These are phyloP conservation scores for Karstenula rhodostoma DNA, from an alignment of 2,329 filamentous ascomycete species.

Conservation along the genomic window DNA sequence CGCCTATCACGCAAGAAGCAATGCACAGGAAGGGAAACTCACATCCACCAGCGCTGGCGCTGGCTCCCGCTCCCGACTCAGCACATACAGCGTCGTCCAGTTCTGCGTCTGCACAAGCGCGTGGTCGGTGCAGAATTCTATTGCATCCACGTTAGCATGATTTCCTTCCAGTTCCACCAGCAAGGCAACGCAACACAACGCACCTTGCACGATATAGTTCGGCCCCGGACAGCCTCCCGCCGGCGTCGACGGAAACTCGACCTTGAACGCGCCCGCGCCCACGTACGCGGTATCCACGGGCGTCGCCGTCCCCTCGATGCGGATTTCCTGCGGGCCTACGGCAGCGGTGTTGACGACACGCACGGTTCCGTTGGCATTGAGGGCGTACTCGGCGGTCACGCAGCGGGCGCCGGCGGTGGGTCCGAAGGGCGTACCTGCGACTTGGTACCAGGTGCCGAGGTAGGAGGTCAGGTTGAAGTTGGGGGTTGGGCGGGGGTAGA, in stretches of 20 bases:
- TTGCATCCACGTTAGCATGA: neutral
- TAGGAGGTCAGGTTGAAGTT: slow-evolving; percentile 38
- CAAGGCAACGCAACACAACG: no score
- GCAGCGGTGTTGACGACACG: slow-evolving; percentile 34
- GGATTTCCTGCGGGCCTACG: slow-evolving; percentile 23
- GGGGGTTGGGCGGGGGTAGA: slow-evolving; percentile 36
- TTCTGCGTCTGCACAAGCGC: slow-evolving; percentile 41
- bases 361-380: slow-evolving; percentile 38
- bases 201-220: slow-evolving; percentile 44
- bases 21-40: slow-evolving; percentile 7
- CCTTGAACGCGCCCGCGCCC: slow-evolving; percentile 31
- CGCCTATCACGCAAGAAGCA: neutral
- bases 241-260: slow-evolving; percentile 33
- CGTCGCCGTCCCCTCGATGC: slow-evolving; percentile 32
- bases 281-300: slow-evolving; percentile 33
- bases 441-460: slow-evolving; percentile 42
- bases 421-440: slow-evolving; percentile 41
- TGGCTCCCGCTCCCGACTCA: slow-evolving; percentile 36
- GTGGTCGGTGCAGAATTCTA: slow-evolving; percentile 36
- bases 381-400: slow-evolving; percentile 33
- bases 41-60: slow-evolving; percentile 29
- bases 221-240: slow-evolving; percentile 31
- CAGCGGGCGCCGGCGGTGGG: slow-evolving; percentile 36
- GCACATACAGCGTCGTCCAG: slow-evolving; percentile 38
- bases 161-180: neutral